phyloP scores from a whole-genome alignment of 768 basidiomycete genomes.

The Pisolithus tinctorius region DNA sequence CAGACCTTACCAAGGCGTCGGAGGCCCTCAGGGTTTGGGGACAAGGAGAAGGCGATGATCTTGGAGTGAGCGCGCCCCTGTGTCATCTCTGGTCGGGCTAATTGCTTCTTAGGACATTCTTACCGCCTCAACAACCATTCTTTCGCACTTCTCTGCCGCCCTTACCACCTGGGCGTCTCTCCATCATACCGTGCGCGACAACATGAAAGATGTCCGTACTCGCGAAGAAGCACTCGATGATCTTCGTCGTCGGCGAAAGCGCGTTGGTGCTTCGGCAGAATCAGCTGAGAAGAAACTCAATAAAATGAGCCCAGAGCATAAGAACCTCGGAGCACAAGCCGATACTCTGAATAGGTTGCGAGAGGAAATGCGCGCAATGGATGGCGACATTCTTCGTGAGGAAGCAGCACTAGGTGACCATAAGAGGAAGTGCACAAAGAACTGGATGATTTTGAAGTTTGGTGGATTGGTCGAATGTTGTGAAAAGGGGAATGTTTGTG shows the following conservation, averaged over 20 bases:
- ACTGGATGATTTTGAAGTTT: constrained; percentile 80
- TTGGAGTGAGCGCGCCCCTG: constrained; percentile 45
- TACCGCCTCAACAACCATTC: constrained; percentile 58
- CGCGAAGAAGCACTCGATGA: constrained; percentile 81
- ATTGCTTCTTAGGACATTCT: constrained; percentile 58
- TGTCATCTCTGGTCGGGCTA: background rate
- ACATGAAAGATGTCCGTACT: constrained; percentile 78
- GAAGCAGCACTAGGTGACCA: constrained; percentile 78
- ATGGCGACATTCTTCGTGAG: constrained; percentile 77
- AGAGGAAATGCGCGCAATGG: constrained; percentile 71
- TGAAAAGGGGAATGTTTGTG: constrained; percentile 63
- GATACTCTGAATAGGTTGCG: constrained; percentile 63
- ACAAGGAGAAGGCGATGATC: constrained; percentile 74
- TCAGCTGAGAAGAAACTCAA: constrained; percentile 80
- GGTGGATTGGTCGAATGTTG: constrained; percentile 79
- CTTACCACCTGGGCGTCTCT: constrained; percentile 65
- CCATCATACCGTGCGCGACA: constrained; percentile 52
- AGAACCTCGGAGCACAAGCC: constrained; percentile 68
- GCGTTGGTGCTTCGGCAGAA: constrained; percentile 65
- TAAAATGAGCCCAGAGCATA: constrained; percentile 88
- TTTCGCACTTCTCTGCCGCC: constrained; percentile 61
- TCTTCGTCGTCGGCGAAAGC: constrained; percentile 61
- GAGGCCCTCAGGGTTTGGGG: constrained; percentile 74
- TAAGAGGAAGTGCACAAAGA: constrained; percentile 63
- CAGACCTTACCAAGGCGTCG: constrained; percentile 60